Evolutionary conservation across 2,329 filamentous ascomycete species (phyloP).

Genomic region (Arachnomyces sp.): DNA sequence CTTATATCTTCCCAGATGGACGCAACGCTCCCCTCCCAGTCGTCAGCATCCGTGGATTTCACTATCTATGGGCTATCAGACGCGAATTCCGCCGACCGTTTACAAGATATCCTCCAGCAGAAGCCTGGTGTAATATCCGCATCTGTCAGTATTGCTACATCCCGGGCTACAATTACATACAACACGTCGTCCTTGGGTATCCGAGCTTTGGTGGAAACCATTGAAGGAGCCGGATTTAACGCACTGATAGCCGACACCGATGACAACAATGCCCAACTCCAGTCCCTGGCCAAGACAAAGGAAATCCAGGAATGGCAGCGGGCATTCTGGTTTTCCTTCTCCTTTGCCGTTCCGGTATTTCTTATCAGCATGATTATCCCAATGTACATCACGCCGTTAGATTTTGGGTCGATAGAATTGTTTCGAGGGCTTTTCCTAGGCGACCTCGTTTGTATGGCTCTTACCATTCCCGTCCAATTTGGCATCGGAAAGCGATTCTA

Average conservation of each 20-base stretch:
- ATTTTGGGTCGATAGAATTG: slow-evolving; percentile 64
- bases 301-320: slow-evolving; percentile 89
- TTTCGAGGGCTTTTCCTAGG: slow-evolving; percentile 75
- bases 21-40: slow-evolving; percentile 45
- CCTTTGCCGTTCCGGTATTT: slow-evolving; percentile 84
- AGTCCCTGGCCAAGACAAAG: slow-evolving; percentile 90
- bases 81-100: slow-evolving; percentile 58
- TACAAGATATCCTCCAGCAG: slow-evolving; percentile 60
- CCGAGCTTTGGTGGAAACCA: slow-evolving; percentile 68
- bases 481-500: slow-evolving; percentile 95
- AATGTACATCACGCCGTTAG: slow-evolving; percentile 67
- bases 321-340: slow-evolving; percentile 67
- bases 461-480: slow-evolving; percentile 93
- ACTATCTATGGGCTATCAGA: slow-evolving; percentile 76
- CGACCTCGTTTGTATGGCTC: slow-evolving; percentile 70
- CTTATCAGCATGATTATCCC: slow-evolving; percentile 88
- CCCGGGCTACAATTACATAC: slow-evolving; percentile 65
- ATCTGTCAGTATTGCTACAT: slow-evolving; percentile 63
- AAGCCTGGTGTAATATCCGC: slow-evolving; percentile 67
- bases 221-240: slow-evolving; percentile 79
- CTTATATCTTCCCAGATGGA: slow-evolving; percentile 68
- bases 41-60: slow-evolving; percentile 59
- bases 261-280: slow-evolving; percentile 92
- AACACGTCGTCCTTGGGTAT: slow-evolving; percentile 65
- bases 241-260: slow-evolving; percentile 83